Evolutionary conservation across 176 grass and related monocot species (phyloP).

Genomic region (Guadua angustifolia): DNA sequence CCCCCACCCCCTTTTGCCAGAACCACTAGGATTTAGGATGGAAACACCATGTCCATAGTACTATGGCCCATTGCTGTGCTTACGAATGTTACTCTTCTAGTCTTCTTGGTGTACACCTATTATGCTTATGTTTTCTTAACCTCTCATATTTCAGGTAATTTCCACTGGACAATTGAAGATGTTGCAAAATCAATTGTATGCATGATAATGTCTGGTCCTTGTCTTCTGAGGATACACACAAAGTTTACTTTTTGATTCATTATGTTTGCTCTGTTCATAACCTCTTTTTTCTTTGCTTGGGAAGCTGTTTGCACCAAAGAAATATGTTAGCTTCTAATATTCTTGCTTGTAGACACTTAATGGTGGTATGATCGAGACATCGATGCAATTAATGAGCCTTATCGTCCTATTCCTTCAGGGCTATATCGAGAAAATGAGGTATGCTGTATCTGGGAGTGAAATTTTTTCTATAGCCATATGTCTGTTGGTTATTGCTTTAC

Average conservation of each 20-base stretch:
- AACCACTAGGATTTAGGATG: no score
- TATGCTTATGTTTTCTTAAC: conserved; percentile 11
- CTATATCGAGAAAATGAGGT: conserved; percentile 96
- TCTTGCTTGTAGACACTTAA: conserved; percentile 82
- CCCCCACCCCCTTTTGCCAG: no score
- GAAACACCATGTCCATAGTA: neutral
- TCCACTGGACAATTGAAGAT: conserved; percentile 97
- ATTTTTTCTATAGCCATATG: conserved; percentile 1
- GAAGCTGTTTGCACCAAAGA: conserved; percentile 28
- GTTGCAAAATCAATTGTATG: conserved; percentile 91
- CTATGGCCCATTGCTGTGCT: neutral
- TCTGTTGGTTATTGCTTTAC: neutral
- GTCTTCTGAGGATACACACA: conserved; percentile 91
- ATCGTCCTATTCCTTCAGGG: conserved; percentile 96
- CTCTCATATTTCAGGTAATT: conserved; percentile 71
- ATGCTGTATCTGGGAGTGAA: conserved; percentile 16
- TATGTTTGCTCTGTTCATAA: conserved; percentile 1
- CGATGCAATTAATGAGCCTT: conserved; percentile 98
- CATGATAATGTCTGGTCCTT: conserved; percentile 98
- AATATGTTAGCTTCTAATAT: conserved; percentile 47
- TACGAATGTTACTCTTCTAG: neutral
- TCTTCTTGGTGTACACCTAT: conserved; percentile 8
- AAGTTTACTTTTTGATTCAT: conserved; percentile 56
- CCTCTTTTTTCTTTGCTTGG: neutral
- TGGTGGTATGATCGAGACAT: conserved; percentile 98